These are phyloP conservation scores for Chloranthus sessilifolius DNA, from an alignment of 164 flowering plant species.

Conservation along the genomic window DNA sequence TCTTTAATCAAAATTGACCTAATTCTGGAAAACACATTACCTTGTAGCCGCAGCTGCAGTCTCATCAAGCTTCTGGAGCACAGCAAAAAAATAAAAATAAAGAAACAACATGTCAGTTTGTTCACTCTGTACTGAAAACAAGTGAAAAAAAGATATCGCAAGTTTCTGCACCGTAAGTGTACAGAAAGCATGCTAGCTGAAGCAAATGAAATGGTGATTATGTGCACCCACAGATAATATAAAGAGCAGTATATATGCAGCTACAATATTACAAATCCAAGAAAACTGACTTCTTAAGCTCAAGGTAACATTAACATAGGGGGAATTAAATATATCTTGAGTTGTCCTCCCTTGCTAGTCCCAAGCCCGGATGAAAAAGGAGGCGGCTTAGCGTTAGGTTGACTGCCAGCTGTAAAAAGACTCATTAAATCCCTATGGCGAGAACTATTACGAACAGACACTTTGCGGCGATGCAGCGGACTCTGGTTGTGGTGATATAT, in stretches of 20 bases:
- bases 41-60: slow-evolving; percentile 23
- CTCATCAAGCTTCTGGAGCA: slow-evolving; percentile 23
- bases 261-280: background rate
- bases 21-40: slow-evolving; percentile 12
- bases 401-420: too few species aligned
- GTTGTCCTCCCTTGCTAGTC: too few species aligned
- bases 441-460: too few species aligned
- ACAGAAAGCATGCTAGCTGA: background rate
- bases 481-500: too few species aligned
- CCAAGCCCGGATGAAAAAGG: too few species aligned
- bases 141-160: background rate
- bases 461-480: too few species aligned
- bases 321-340: too few species aligned
- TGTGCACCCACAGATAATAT: background rate
- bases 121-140: background rate
- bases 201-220: background rate
- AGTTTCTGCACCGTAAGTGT: background rate
- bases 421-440: too few species aligned
- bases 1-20: background rate
- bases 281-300: slow-evolving; percentile 5
- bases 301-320: too few species aligned
- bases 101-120: too few species aligned
- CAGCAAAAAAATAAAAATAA: background rate
- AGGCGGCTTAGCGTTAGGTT: too few species aligned
- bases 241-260: background rate